Percentiles rank a stretch among this genome's conserved stretches.
phyloP scores from a whole-genome alignment of 164 flowering plant species.

The Taxillus chinensis region DNA sequence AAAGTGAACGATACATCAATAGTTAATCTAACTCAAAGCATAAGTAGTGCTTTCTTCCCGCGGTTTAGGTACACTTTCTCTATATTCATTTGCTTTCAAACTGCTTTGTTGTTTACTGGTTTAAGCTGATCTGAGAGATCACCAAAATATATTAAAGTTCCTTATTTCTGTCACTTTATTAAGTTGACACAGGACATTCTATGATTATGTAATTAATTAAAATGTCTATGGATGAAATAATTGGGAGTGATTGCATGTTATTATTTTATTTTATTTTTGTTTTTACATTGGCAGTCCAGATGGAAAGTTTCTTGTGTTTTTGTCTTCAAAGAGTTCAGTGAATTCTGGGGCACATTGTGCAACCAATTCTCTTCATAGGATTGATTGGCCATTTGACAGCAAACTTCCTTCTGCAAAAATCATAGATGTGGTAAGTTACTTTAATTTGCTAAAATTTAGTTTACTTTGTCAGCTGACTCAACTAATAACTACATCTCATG shows the following conservation, averaged over 20 bases:
- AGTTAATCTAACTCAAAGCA: slow-evolving; percentile 53
- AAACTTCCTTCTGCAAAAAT: slow-evolving; percentile 28
- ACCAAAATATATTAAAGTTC: not conserved
- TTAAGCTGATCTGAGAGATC: not conserved
- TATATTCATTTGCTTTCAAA: not conserved
- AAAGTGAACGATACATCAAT: slow-evolving; percentile 21
- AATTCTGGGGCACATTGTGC: slow-evolving; percentile 85
- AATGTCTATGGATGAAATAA: not conserved
- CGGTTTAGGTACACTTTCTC: slow-evolving; percentile 53
- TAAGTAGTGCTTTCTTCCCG: slow-evolving; percentile 81
- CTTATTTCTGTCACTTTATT: not conserved
- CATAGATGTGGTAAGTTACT: slow-evolving; percentile 65
- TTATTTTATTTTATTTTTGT: slow-evolving; percentile 1
- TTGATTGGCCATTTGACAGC: slow-evolving; percentile 71
- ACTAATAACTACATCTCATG: not conserved
- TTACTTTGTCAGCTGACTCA: not conserved
- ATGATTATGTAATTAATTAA: not conserved
- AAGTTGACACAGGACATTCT: not conserved
- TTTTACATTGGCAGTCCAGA: slow-evolving; percentile 57
- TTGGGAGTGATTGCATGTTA: not conserved
- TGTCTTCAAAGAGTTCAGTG: slow-evolving; percentile 70
- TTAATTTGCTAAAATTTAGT: not conserved
- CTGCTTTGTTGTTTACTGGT: not conserved
- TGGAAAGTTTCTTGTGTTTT: slow-evolving; percentile 70
- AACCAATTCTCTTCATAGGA: slow-evolving; percentile 82